Percentiles rank a stretch among this genome's conserved stretches.
These are phyloP conservation scores for Priceomyces carsonii DNA, from an alignment of 805 yeast genomes.

Conservation along the genomic window DNA sequence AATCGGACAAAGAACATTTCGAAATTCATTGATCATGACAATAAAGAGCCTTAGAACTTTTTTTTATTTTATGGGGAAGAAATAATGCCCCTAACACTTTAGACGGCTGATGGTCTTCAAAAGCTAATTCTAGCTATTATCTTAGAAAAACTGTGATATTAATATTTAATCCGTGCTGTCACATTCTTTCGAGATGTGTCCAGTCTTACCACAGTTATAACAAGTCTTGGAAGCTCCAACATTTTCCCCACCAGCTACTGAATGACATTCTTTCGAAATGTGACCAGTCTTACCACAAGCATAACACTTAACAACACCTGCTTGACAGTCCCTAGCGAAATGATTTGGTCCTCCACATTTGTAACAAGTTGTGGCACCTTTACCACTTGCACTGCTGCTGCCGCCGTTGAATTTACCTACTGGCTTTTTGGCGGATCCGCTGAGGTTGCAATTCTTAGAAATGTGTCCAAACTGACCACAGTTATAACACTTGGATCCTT, in stretches of 20 bases:
- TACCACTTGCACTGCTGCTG: conserved; percentile 13
- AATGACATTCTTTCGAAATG: conserved; percentile 78
- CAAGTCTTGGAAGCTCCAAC: conserved; percentile 55
- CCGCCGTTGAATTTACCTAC: conserved; percentile 12
- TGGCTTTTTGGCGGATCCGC: conserved; percentile 24
- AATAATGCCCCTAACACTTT: no score
- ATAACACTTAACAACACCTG: conserved; percentile 75
- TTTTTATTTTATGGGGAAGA: no score
- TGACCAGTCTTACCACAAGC: conserved; percentile 92
- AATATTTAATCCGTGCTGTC: conserved; percentile 13
- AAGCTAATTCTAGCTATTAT: background rate
- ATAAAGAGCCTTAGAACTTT: no score
- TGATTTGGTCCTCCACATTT: conserved; percentile 94
- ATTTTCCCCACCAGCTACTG: conserved; percentile 51
- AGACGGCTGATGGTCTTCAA: no score
- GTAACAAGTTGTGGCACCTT: conserved; percentile 65
- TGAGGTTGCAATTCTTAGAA: conserved; percentile 69
- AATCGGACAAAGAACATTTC: no score
- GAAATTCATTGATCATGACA: no score
- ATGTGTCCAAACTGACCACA: conserved; percentile 68
- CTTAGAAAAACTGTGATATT: conserved; percentile 4
- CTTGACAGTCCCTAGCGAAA: conserved; percentile 87
- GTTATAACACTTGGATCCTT: conserved; percentile 72
- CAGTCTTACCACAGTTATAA: conserved; percentile 74
- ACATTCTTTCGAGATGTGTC: conserved; percentile 88